Conservation (phyloP, 2,329 filamentous ascomycete genomes). For the Sphaerulina musiva region DNA sequence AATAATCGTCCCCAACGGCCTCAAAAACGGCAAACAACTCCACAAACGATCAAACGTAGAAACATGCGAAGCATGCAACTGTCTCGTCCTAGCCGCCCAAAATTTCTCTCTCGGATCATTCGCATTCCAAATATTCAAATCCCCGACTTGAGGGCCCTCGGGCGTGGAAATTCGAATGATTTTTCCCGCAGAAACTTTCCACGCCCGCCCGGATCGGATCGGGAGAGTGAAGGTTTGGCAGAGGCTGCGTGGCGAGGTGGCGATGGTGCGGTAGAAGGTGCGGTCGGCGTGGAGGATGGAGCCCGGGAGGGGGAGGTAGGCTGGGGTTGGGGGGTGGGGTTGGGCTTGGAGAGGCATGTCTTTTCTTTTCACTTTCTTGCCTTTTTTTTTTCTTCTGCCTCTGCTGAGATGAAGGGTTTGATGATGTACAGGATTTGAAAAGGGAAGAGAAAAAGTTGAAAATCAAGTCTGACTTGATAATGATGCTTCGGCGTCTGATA, state of each 20-base stretch:
- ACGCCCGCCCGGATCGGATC: constrained; percentile 67
- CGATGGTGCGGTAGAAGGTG: constrained; percentile 27
- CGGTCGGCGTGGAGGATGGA: constrained; percentile 29
- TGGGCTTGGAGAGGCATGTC: constrained; percentile 3
- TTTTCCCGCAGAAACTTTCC: constrained; percentile 60
- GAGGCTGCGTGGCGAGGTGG: constrained; percentile 20
- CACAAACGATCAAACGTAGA: constrained; percentile 66
- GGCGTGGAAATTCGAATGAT: constrained; percentile 65
- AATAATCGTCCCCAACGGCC: constrained; percentile 64
- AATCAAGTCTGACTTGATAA: neutral
- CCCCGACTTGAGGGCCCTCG: constrained; percentile 69
- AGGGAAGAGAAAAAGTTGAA: neutral
- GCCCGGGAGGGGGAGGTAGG: constrained; percentile 29
- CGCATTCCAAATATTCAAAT: constrained; percentile 74
- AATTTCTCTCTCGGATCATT: constrained; percentile 72
- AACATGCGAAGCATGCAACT: constrained; percentile 64
- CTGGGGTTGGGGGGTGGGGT: constrained; percentile 26
- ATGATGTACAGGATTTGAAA: neutral
- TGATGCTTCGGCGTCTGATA: neutral
- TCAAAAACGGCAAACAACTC: constrained; percentile 69
- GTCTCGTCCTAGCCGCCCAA: constrained; percentile 72
- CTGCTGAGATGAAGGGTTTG: neutral
- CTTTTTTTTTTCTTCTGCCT: too few species aligned
- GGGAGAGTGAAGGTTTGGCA: constrained; percentile 48
- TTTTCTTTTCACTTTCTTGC: too few species aligned